Evolutionary conservation across 179 eudicot species (phyloP), one percentile per base, ranked within the genome.

Genomic region (Beta corolliflora): DNA sequence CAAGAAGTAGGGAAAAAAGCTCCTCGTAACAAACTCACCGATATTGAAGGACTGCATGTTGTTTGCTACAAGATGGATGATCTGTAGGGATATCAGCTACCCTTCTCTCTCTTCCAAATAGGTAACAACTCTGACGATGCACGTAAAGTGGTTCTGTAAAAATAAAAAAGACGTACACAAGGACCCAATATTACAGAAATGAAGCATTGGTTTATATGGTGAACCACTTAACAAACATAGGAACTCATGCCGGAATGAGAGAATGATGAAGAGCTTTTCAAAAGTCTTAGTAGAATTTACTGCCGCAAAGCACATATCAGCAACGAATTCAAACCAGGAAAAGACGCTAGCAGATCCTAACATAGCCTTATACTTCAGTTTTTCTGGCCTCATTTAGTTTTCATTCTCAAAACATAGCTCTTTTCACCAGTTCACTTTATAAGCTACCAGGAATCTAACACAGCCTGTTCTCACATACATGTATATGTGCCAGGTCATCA

Each of bases 61-160:
- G 98, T 85, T 96, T 96, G 89, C 99, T 96, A 89, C 99, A 94
- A 66, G 99, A 96, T 25, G 98, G 98, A 80, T 96, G 99, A 79
- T 92, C 99, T 16, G 98, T 94, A 1, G 98, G 99, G 81, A 96
- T 91, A 56, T 96, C 98, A 52, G 98, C 98, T 53, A 96, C 92
- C 89, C 94, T 94, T 83, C 99, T 89, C 80, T 96, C 99, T 88
- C 99, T 90, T 79, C 99, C 98, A 78, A 96, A 96, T 25, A 96
- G 93, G 88, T 96, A 96, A 83, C 91, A 96, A 85, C 91, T 94
- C 79, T 96, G 94, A 79, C 98, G 94, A 89, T 96, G 99, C 71
- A 96, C 92, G 60, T 94, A 96, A 44, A 96, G 92, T 31, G 99
- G 98, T 68, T 96, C 99, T 94, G 94, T 48, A 82, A 84, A 66